phyloP scores from a whole-genome alignment of 176 grass and related monocot genomes.

The Hsuehochloa calcarea region DNA sequence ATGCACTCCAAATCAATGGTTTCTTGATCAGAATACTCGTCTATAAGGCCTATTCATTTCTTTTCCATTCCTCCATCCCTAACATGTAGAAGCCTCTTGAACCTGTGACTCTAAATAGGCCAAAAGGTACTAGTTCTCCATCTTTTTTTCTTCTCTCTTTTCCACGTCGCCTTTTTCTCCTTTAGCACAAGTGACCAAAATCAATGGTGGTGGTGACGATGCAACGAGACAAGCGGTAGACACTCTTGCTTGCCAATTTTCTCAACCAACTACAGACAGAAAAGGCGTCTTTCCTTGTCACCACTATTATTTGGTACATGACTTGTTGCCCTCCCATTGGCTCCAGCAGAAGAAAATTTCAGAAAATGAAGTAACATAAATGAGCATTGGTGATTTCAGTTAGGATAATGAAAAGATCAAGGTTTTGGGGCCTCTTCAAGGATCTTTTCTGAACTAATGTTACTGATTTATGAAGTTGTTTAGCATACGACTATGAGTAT shows the following conservation, averaged over 20 bases:
- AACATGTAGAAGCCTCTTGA: not conserved
- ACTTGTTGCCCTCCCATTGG: constrained; percentile 33
- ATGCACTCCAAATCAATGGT: not conserved
- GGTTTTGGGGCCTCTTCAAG: not conserved
- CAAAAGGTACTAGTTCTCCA: not conserved
- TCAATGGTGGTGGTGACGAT: not conserved
- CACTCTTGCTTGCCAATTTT: constrained; percentile 6
- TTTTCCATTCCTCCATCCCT: not conserved
- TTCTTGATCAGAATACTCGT: not conserved
- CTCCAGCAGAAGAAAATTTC: not conserved
- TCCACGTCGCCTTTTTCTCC: not conserved
- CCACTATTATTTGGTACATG: constrained; percentile 12
- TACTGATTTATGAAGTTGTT: not conserved
- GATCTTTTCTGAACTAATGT: not conserved
- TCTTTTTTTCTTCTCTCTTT: not conserved
- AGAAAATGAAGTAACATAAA: not conserved
- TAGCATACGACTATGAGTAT: not conserved
- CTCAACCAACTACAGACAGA: not conserved
- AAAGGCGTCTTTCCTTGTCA: constrained; percentile 1
- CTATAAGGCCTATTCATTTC: not conserved
- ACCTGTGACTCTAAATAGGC: not conserved
- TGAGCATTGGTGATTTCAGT: not conserved
- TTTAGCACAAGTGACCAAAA: not conserved
- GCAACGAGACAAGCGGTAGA: not conserved
- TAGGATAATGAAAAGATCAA: not conserved